A percentile compares a stretch with the other conserved stretches of the same genome.
Evolutionary conservation across 495 filamentous ascomycete genomes (phyloP).

Genomic region (Talaromyces adpressus): DNA sequence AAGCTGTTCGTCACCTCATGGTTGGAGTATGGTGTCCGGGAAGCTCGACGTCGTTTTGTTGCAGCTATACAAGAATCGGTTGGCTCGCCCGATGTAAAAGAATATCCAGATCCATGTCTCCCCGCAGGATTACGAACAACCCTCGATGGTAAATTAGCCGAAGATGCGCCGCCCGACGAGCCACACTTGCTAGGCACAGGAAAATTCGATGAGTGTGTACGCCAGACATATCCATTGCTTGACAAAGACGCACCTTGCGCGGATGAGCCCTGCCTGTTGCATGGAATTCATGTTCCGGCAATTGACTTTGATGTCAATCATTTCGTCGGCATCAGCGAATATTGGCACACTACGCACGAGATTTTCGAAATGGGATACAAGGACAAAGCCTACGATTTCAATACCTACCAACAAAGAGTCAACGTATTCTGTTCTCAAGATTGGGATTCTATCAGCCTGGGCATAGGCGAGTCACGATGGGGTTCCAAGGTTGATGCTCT

Average conservation of each 20-base stretch:
- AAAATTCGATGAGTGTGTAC: slow-evolving; percentile 76
- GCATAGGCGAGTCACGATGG: slow-evolving; percentile 57
- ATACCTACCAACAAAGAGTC: slow-evolving; percentile 82
- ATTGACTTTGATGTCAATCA: slow-evolving; percentile 98
- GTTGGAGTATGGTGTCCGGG: slow-evolving; percentile 92
- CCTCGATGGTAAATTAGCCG: slow-evolving; percentile 45
- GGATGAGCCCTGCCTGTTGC: slow-evolving; percentile 79
- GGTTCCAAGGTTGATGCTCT: slow-evolving; percentile 70
- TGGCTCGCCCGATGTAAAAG: slow-evolving; percentile 42
- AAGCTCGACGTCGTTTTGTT: slow-evolving; percentile 78
- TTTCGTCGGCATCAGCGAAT: slow-evolving; percentile 96
- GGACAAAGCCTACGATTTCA: slow-evolving; percentile 84
- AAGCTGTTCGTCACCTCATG: slow-evolving; percentile 91
- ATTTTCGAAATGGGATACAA: slow-evolving; percentile 77
- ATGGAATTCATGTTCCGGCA: slow-evolving; percentile 84
- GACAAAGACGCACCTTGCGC: slow-evolving; percentile 83
- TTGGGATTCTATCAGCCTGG: slow-evolving; percentile 67
- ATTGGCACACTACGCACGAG: slow-evolving; percentile 97
- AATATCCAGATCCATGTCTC: slow-evolving; percentile 88
- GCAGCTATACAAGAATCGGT: slow-evolving; percentile 57
- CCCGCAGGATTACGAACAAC: slow-evolving; percentile 65
- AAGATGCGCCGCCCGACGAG: slow-evolving; percentile 19
- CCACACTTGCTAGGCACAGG: slow-evolving; percentile 72
- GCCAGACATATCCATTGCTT: slow-evolving; percentile 74
- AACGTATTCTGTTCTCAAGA: slow-evolving; percentile 76